Conservation (phyloP, 2,329 filamentous ascomycete species). For the Neonectria magnoliae region DNA sequence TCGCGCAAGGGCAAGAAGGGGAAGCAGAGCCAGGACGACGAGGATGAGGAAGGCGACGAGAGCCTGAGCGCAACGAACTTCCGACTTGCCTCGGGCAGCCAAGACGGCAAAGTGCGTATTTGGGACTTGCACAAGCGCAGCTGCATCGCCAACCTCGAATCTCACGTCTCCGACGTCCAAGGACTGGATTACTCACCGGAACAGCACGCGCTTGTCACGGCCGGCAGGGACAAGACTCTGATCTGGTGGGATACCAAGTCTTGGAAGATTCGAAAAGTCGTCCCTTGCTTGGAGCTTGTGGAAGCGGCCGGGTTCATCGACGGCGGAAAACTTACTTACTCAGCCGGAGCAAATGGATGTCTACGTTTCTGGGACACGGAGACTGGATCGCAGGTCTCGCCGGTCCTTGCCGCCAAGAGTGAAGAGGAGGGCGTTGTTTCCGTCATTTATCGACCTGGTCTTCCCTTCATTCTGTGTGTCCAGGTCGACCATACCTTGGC, state of each 20-base stretch:
- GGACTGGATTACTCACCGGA: constrained; percentile 81
- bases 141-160: constrained; percentile 81
- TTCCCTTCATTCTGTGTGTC: constrained; percentile 80
- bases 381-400: constrained; percentile 80
- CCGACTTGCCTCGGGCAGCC: constrained; percentile 87
- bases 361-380: constrained; percentile 86
- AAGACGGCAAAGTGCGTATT: constrained; percentile 90
- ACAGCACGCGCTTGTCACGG: constrained; percentile 82
- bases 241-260: constrained; percentile 89
- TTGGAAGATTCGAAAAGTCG: constrained; percentile 84
- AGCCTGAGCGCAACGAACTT: constrained; percentile 67
- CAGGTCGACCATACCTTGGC: constrained; percentile 91
- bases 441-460: constrained; percentile 70
- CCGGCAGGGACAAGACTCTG: constrained; percentile 90
- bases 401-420: constrained; percentile 70
- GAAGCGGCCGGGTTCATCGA: constrained; percentile 85
- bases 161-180: constrained; percentile 95
- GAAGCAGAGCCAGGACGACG: constrained; percentile 44
- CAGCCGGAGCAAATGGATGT: constrained; percentile 84
- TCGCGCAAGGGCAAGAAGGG: constrained; percentile 50
- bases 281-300: constrained; percentile 85
- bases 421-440: constrained; percentile 76
- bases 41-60: constrained; percentile 52
- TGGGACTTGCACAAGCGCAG: constrained; percentile 91
- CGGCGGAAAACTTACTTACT: constrained; percentile 77